Conservation (phyloP, 2,329 filamentous ascomycete genomes). For the Alternaria sp. region DNA sequence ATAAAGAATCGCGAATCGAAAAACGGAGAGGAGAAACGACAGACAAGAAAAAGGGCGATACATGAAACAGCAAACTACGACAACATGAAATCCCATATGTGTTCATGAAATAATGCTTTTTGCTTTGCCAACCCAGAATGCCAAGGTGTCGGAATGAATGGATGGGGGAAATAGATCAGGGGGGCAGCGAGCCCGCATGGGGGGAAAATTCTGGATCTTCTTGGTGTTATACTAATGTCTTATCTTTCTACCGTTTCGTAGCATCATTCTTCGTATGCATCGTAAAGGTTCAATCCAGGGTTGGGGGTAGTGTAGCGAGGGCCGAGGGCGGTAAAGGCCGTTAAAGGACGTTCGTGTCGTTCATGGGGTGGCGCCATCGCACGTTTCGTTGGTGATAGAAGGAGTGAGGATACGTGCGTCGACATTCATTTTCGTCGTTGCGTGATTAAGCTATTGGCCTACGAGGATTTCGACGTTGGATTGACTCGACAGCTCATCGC, state of each 20-base stretch:
- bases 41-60: not conserved
- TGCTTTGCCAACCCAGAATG: not conserved
- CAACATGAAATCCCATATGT: not conserved
- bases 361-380: constrained; percentile 28
- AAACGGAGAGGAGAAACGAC: not conserved
- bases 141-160: not conserved
- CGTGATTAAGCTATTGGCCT: constrained; percentile 55
- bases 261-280: constrained; percentile 52
- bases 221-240: constrained; percentile 15
- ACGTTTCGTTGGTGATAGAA: constrained; percentile 22
- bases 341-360: constrained; percentile 41
- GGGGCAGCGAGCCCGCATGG: constrained; percentile 36
- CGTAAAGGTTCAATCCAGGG: constrained; percentile 44
- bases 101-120: not conserved
- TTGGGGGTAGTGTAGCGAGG: constrained; percentile 17
- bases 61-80: not conserved
- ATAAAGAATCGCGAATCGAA: not conserved
- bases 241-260: constrained; percentile 47
- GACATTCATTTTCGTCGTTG: constrained; percentile 19
- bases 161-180: not conserved
- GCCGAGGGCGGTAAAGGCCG: constrained; percentile 38
- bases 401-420: constrained; percentile 31
- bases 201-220: constrained; percentile 34
- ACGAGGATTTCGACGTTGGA: constrained; percentile 69
- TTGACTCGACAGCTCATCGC: constrained; percentile 67